These are phyloP conservation scores for Phytophthora constricta DNA, from an alignment of 352 stramenopile species.

Conservation along the genomic window DNA sequence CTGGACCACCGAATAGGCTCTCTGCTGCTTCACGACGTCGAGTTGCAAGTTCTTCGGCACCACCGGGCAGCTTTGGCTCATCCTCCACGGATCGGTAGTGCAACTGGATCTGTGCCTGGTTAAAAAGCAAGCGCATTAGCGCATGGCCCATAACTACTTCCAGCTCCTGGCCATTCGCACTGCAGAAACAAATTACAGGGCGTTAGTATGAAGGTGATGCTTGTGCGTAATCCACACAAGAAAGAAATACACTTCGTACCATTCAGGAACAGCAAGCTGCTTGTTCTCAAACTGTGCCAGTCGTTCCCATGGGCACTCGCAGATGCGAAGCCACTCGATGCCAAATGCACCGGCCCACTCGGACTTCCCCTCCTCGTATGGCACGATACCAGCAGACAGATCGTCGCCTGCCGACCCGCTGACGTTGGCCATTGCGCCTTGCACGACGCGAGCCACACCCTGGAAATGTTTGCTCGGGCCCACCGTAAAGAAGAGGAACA, in stretches of 20 bases:
- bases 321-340: slow-evolving; percentile 88
- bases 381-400: slow-evolving; percentile 50
- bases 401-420: slow-evolving; percentile 54
- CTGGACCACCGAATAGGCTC: slow-evolving; percentile 53
- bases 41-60: slow-evolving; percentile 74
- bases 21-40: slow-evolving; percentile 78
- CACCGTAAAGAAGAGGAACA: slow-evolving; percentile 85
- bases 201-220: slow-evolving; percentile 8
- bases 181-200: slow-evolving; percentile 27
- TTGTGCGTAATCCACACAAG: too few species aligned
- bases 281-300: slow-evolving; percentile 79
- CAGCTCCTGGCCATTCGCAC: slow-evolving; percentile 72
- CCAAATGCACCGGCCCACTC: slow-evolving; percentile 71
- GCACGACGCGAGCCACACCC: slow-evolving; percentile 60
- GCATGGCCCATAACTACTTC: slow-evolving; percentile 72
- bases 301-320: slow-evolving; percentile 87
- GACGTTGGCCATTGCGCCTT: slow-evolving; percentile 43
- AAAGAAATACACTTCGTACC: too few species aligned
- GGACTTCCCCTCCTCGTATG: slow-evolving; percentile 57
- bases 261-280: slow-evolving; percentile 57
- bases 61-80: slow-evolving; percentile 72
- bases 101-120: slow-evolving; percentile 83
- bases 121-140: slow-evolving; percentile 79
- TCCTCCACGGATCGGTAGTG: slow-evolving; percentile 88
- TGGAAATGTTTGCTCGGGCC: slow-evolving; percentile 83